These are phyloP conservation scores for Grosmannia clavigera DNA, from an alignment of 2,329 filamentous ascomycete genomes.

Conservation along the genomic window DNA sequence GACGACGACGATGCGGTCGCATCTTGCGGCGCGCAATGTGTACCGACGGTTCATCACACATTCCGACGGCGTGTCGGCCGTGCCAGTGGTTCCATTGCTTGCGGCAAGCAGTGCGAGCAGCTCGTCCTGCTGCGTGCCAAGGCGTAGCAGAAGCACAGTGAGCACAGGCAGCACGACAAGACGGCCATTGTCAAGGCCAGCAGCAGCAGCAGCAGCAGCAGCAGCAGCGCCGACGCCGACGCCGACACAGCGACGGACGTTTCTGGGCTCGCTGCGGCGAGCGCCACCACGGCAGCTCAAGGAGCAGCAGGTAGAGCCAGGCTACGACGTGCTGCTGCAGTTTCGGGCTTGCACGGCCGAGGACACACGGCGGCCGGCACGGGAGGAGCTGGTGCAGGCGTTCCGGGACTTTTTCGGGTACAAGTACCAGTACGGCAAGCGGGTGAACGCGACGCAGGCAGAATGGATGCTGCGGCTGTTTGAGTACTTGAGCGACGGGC, in stretches of 20 bases:
- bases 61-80: conserved; percentile 15
- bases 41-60: conserved; percentile 39
- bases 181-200: neutral
- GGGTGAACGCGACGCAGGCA: conserved; percentile 56
- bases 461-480: conserved; percentile 39
- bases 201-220: neutral
- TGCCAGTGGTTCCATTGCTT: neutral
- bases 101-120: neutral
- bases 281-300: conserved; percentile 48
- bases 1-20: conserved; percentile 38
- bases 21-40: conserved; percentile 43
- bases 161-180: too few species aligned
- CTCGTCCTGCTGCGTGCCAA: neutral
- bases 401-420: conserved; percentile 51
- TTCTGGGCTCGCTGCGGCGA: conserved; percentile 47
- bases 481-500: conserved; percentile 37
- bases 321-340: conserved; percentile 59
- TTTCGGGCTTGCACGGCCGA: conserved; percentile 51
- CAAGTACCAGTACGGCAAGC: conserved; percentile 33
- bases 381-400: conserved; percentile 50
- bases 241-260: conserved; percentile 31
- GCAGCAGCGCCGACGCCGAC: neutral
- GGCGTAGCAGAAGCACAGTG: neutral
- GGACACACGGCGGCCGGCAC: conserved; percentile 50
- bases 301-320: conserved; percentile 53